phyloP scores from a whole-genome alignment of 148 eudicot genomes.

The Limonium bicolor region DNA sequence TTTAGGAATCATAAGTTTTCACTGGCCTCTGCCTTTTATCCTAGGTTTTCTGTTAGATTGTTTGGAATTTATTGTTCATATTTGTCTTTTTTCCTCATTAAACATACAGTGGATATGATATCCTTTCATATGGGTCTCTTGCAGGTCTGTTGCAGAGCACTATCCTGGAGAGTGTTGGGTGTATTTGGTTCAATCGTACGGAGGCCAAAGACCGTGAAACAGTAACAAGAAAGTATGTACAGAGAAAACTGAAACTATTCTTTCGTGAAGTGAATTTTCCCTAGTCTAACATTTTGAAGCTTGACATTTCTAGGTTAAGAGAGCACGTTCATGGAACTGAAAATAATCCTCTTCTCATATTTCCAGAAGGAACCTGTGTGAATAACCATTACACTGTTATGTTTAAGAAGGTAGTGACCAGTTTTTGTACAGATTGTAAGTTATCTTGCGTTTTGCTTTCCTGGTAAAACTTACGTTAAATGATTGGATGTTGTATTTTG shows the following conservation, averaged over 20 bases:
- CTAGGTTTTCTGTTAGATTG: no score
- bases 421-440: neutral
- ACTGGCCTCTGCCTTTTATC: no score
- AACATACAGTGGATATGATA: neutral
- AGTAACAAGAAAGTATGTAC: slow-evolving; percentile 80
- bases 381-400: slow-evolving; percentile 91
- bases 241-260: slow-evolving; percentile 6
- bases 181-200: slow-evolving; percentile 95
- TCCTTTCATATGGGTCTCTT: slow-evolving; percentile 6
- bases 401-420: slow-evolving; percentile 72
- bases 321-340: slow-evolving; percentile 88
- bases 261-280: neutral
- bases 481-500: slow-evolving; percentile 6
- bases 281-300: slow-evolving; percentile 2
- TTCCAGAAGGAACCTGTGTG: slow-evolving; percentile 99
- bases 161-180: slow-evolving; percentile 88
- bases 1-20: no score
- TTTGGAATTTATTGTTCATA: no score
- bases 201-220: slow-evolving; percentile 89
- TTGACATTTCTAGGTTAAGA: slow-evolving; percentile 57
- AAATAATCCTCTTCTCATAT: slow-evolving; percentile 91
- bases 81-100: neutral
- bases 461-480: neutral
- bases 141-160: slow-evolving; percentile 95
- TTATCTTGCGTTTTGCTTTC: neutral